A percentile compares a stretch with the other conserved stretches of the same genome.
These are phyloP conservation scores for Metschnikowia noctiluminum DNA, from an alignment of 805 yeast species.

Conservation along the genomic window DNA sequence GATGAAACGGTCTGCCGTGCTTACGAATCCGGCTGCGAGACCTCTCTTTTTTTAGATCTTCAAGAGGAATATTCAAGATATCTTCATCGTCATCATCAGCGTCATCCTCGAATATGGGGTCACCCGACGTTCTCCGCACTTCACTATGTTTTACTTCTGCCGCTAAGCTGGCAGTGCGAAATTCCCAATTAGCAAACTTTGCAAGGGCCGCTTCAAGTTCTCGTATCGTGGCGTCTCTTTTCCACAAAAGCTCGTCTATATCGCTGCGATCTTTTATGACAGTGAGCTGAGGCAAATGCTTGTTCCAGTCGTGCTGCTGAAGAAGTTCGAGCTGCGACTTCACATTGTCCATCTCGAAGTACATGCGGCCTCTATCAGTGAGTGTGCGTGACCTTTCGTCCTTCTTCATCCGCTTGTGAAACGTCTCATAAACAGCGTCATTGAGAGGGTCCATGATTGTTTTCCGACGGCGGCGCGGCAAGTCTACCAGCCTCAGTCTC, in stretches of 20 bases:
- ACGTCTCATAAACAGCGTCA: slow-evolving; percentile 41
- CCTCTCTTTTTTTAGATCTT: slow-evolving; percentile 23
- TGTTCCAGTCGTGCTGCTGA: slow-evolving; percentile 45
- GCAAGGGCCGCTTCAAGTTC: slow-evolving; percentile 41
- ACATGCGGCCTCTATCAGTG: slow-evolving; percentile 50
- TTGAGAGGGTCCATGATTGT: slow-evolving; percentile 38
- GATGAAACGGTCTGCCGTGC: slow-evolving; percentile 10
- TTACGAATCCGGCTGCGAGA: slow-evolving; percentile 12
- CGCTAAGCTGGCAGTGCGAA: slow-evolving; percentile 26
- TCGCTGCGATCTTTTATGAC: slow-evolving; percentile 47
- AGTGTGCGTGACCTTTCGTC: slow-evolving; percentile 60
- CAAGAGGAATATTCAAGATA: slow-evolving; percentile 22
- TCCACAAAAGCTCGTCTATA: slow-evolving; percentile 46
- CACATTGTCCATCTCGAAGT: slow-evolving; percentile 56
- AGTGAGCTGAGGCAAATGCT: slow-evolving; percentile 46
- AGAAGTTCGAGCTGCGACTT: slow-evolving; percentile 41
- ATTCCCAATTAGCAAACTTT: slow-evolving; percentile 40
- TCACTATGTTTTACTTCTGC: slow-evolving; percentile 20
- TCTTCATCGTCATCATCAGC: slow-evolving; percentile 20
- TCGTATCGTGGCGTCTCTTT: slow-evolving; percentile 48
- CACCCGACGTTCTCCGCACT: neutral
- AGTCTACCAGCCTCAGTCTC: neutral
- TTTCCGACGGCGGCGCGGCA: slow-evolving; percentile 22
- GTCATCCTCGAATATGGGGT: slow-evolving; percentile 16
- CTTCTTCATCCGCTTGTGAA: slow-evolving; percentile 58